Evolutionary conservation across 345 rosid species (phyloP).

Genomic region (Eutrema heterophyllum): DNA sequence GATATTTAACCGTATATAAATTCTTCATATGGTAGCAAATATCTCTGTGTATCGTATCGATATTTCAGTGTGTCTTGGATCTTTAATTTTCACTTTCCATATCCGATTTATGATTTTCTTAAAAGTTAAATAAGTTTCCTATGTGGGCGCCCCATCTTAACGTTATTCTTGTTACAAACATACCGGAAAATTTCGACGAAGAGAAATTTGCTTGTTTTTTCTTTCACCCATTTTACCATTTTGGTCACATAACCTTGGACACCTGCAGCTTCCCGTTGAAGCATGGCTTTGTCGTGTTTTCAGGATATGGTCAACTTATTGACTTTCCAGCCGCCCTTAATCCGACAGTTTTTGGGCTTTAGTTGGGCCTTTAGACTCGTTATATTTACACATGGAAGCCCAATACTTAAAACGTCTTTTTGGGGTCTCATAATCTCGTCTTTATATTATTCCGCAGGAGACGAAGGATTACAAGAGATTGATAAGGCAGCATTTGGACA

Average conservation of each 20-base stretch:
- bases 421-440: not conserved
- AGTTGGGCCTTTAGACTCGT: not conserved
- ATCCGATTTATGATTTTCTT: not conserved
- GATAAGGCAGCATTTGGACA: conserved; percentile 57
- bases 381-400: not conserved
- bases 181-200: not conserved
- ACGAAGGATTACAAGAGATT: conserved; percentile 37
- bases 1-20: not conserved
- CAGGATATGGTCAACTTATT: conserved; percentile 28
- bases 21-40: conserved; percentile 1
- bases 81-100: not conserved
- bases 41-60: not conserved
- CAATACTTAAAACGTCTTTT: not conserved
- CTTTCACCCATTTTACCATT: not conserved
- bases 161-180: not conserved
- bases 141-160: not conserved
- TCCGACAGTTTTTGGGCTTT: conserved; percentile 8
- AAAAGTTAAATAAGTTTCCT: not conserved
- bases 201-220: not conserved
- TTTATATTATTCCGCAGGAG: conserved; percentile 32
- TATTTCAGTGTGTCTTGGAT: not conserved
- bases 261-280: conserved; percentile 31
- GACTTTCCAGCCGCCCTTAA: conserved; percentile 8
- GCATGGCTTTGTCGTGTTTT: conserved; percentile 24
- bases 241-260: not conserved